These are phyloP conservation scores for Cercophora sp. DNA, from an alignment of 495 filamentous ascomycete genomes.

Conservation along the genomic window DNA sequence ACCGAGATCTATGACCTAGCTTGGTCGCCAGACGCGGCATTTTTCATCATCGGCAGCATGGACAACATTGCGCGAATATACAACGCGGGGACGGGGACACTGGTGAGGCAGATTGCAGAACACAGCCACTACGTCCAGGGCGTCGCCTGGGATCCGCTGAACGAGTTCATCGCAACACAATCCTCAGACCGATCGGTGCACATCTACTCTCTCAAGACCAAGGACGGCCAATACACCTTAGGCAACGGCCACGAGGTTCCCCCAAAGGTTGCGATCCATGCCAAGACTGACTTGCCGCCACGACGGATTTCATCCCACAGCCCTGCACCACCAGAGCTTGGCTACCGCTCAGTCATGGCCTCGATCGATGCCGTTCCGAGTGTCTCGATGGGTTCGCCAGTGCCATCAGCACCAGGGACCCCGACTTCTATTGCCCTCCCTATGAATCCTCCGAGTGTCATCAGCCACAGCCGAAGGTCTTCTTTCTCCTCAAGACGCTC, in stretches of 20 bases:
- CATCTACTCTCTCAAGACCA: slow-evolving; percentile 92
- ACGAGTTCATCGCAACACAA: slow-evolving; percentile 97
- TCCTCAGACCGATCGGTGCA: slow-evolving; percentile 97
- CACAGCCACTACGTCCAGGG: slow-evolving; percentile 99
- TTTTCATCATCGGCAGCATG: slow-evolving; percentile 98
- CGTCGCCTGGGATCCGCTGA: slow-evolving; percentile 96
- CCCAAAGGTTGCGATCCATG: slow-evolving; percentile 46
- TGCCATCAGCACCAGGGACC: slow-evolving; percentile 90
- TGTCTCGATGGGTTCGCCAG: slow-evolving; percentile 70
- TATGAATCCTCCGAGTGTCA: slow-evolving; percentile 89
- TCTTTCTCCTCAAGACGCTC: slow-evolving; percentile 94
- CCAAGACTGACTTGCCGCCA: slow-evolving; percentile 87
- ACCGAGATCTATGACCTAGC: slow-evolving; percentile 97
- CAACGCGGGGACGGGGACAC: slow-evolving; percentile 85
- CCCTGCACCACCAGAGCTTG: slow-evolving; percentile 82
- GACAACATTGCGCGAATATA: slow-evolving; percentile 98
- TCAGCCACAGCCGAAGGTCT: slow-evolving; percentile 87
- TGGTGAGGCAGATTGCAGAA: slow-evolving; percentile 94
- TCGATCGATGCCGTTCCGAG: slow-evolving; percentile 48
- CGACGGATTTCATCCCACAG: slow-evolving; percentile 88
- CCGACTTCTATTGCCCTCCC: slow-evolving; percentile 84
- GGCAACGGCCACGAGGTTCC: slow-evolving; percentile 43
- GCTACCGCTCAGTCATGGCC: slow-evolving; percentile 53
- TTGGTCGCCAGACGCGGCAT: slow-evolving; percentile 94
- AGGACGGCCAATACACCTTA: slow-evolving; percentile 91